A percentile compares a stretch with the other conserved stretches of the same genome.
These are phyloP conservation scores for Thraustotheca clavata DNA, from an alignment of 352 stramenopile genomes.

Conservation along the genomic window DNA sequence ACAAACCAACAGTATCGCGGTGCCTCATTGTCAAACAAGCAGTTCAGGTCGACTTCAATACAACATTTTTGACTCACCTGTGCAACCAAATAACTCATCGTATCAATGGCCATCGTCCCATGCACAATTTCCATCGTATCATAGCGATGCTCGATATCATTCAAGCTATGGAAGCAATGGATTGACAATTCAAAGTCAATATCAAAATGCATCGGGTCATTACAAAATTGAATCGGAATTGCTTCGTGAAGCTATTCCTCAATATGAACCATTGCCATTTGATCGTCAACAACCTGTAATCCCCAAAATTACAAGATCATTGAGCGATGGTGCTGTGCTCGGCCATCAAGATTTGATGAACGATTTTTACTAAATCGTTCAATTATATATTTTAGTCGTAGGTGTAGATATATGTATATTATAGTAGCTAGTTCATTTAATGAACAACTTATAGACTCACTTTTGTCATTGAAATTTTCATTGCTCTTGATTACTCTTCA, in stretches of 20 bases:
- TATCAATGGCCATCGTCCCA: not conserved
- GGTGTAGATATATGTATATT: not conserved
- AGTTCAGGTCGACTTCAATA: conserved; percentile 6
- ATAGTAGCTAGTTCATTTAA: too few relatives aligned
- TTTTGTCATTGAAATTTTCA: too few relatives aligned
- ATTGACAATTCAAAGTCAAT: not conserved
- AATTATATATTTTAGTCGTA: not conserved
- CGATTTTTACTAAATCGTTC: conserved; percentile 5
- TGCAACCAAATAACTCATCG: not conserved
- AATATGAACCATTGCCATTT: conserved; percentile 20
- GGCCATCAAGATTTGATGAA: conserved; percentile 2
- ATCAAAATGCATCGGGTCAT: not conserved
- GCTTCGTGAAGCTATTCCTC: not conserved
- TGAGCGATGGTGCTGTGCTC: conserved; percentile 10
- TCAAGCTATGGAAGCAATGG: not conserved
- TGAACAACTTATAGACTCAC: too few relatives aligned
- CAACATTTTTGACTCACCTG: conserved; percentile 19
- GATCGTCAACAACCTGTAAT: not conserved
- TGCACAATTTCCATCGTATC: not conserved
- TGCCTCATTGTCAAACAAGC: not conserved
- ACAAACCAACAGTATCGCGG: not conserved
- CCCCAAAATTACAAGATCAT: conserved; percentile 11
- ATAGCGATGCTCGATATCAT: not conserved
- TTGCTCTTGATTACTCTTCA: too few relatives aligned
- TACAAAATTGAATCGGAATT: not conserved